Evolutionary conservation across 192 early-diverging fungal genomes (phyloP), one percentile per base, ranked within the genome.

Genomic region (Fimicolochytrium jonesii): DNA sequence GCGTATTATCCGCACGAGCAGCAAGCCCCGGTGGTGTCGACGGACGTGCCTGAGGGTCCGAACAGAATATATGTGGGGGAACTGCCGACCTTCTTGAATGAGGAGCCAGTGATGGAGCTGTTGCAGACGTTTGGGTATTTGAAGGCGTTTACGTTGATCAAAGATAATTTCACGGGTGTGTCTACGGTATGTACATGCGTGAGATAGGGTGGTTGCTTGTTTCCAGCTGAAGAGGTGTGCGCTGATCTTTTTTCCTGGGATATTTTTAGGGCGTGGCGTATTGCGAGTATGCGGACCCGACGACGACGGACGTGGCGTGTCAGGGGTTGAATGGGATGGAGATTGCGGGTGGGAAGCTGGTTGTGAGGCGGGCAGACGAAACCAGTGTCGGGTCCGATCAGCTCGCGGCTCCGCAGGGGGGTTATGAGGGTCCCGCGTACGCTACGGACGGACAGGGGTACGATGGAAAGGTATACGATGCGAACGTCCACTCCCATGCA

Each of bases 251-350:
- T 41, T n/a, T n/a, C n/a, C 37, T 41, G 9, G 37, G 9, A 11
- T n/a, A 25, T 41, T n/a, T 2, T 23, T 62, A 90, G 71, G 94
- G 94, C 2, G 94, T 88, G 74, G 94, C 92, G 2, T 95, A 95
- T 59, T 94, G 92, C 68, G 94, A 97, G 73, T 97, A 92, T 55
- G 77, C 77, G 13, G 89, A 95, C 66, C 86, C 90, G n/a, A 81
- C 63, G 30, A 70, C 92, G 11, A 95, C 93, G 3, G 94, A 97
- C 63, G 72, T 92, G 34, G 94, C 90, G 13, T 93, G 90, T 64
- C 84, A 94, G 66, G 92, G 91, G 1, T 84, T 97, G 22, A 94
- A 95, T 66, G 88, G 91, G 36, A 88, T 97, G 86, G 90, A 92
- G 62, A 63, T 97, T 2, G 91, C 90, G 45, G 94, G 94, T 62